Percentiles rank a stretch among this genome's conserved stretches.
These are phyloP conservation scores for Suillus subluteus DNA, from an alignment of 768 basidiomycete species.

Conservation along the genomic window DNA sequence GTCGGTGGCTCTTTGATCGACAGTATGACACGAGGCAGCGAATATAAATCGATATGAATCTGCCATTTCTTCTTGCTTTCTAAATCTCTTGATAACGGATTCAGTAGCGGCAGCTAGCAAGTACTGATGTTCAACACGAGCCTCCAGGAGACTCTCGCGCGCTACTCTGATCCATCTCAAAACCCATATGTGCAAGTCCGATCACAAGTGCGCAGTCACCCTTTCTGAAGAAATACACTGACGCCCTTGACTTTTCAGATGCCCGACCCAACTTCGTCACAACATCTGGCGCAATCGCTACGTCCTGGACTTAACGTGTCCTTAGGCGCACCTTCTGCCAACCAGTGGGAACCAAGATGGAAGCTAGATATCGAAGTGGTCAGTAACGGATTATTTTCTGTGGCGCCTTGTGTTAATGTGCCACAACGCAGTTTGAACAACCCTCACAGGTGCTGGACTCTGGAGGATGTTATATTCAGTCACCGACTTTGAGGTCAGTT, in stretches of 20 bases:
- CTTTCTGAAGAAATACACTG: neutral
- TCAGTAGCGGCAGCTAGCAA: neutral
- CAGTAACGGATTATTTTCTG: neutral
- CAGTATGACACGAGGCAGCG: neutral
- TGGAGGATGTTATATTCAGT: conserved; percentile 1
- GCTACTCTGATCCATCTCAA: conserved; percentile 6
- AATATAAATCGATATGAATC: neutral
- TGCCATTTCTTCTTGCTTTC: neutral
- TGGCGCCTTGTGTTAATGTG: neutral
- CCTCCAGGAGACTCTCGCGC: neutral
- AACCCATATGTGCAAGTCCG: conserved; percentile 1
- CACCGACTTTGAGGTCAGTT: neutral
- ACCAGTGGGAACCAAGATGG: neutral
- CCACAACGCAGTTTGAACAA: neutral
- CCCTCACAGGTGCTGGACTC: neutral
- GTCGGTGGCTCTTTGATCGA: neutral
- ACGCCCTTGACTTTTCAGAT: neutral
- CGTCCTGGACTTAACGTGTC: neutral
- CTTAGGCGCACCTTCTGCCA: neutral
- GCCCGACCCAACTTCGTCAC: neutral
- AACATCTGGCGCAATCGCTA: neutral
- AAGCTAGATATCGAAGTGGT: neutral
- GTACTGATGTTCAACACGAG: neutral
- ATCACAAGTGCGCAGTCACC: neutral
- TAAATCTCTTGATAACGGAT: neutral